Percentiles rank a stretch among this genome's conserved stretches.
Conservation (phyloP, 805 yeast species). For the Lachancea nothofagi region DNA sequence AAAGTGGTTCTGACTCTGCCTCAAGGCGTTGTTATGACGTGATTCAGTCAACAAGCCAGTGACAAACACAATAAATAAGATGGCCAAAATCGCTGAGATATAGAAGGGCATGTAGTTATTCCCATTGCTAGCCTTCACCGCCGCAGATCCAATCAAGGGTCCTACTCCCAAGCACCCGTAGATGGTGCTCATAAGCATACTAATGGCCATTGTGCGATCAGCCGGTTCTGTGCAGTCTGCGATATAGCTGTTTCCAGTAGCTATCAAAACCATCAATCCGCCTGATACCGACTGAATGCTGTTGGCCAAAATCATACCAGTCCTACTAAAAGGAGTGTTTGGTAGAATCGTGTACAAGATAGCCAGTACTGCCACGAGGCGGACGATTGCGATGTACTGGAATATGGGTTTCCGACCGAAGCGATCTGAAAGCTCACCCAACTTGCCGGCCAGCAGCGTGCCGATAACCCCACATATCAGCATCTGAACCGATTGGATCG, state of each 20-base stretch:
- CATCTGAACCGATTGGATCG: constrained; percentile 42
- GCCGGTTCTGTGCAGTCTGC: constrained; percentile 66
- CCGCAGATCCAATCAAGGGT: constrained; percentile 50
- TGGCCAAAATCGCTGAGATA: constrained; percentile 25
- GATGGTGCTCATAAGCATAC: constrained; percentile 52
- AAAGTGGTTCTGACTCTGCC: constrained; percentile 43
- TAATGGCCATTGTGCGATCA: constrained; percentile 52
- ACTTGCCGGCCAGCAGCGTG: constrained; percentile 52
- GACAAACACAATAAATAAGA: constrained; percentile 34
- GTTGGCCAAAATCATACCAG: constrained; percentile 40
- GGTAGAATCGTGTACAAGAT: constrained; percentile 30
- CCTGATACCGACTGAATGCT: constrained; percentile 55
- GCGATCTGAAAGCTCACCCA: constrained; percentile 59
- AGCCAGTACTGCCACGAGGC: constrained; percentile 20
- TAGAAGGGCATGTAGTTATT: constrained; percentile 32
- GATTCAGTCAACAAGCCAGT: constrained; percentile 54
- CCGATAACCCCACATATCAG: constrained; percentile 41
- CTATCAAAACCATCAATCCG: constrained; percentile 49
- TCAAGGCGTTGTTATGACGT: constrained; percentile 49
- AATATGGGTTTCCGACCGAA: constrained; percentile 55
- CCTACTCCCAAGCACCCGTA: constrained; percentile 60
- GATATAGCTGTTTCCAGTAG: constrained; percentile 61
- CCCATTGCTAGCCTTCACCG: constrained; percentile 27
- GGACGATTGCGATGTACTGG: constrained; percentile 28
- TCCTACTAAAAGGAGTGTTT: constrained; percentile 34